phyloP scores from a whole-genome alignment of 179 eudicot genomes.

The Patellifolia procumbens region DNA sequence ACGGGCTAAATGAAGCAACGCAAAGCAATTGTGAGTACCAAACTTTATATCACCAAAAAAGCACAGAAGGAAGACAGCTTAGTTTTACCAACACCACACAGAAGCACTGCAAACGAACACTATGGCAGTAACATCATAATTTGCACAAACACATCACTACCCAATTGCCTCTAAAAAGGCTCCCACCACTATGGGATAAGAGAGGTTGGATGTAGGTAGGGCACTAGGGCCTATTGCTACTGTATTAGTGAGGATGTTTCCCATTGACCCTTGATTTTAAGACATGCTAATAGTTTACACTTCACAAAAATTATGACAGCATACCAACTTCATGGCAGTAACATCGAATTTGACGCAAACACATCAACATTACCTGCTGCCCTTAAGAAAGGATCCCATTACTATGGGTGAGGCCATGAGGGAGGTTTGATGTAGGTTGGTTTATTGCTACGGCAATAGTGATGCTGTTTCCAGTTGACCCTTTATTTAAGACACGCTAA shows the following conservation, averaged over 20 bases:
- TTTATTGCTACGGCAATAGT: background rate
- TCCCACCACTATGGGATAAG: too few relatives aligned
- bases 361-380: background rate
- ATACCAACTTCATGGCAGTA: too few relatives aligned
- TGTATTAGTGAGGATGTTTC: too few relatives aligned
- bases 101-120: background rate
- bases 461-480: background rate
- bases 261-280: too few relatives aligned
- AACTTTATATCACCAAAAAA: background rate
- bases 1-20: conserved; percentile 3
- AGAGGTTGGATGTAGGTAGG: too few relatives aligned
- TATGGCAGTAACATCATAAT: background rate
- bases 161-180: too few relatives aligned
- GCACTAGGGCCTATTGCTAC: too few relatives aligned
- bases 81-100: background rate
- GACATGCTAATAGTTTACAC: too few relatives aligned
- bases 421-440: background rate
- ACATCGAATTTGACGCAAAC: background rate
- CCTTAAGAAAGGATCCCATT: background rate
- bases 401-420: background rate
- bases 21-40: background rate
- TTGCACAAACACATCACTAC: background rate
- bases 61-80: background rate
- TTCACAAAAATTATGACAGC: too few relatives aligned
- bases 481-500: background rate